Conservation (phyloP, 495 filamentous ascomycete species). For the Xylaria castorea region DNA sequence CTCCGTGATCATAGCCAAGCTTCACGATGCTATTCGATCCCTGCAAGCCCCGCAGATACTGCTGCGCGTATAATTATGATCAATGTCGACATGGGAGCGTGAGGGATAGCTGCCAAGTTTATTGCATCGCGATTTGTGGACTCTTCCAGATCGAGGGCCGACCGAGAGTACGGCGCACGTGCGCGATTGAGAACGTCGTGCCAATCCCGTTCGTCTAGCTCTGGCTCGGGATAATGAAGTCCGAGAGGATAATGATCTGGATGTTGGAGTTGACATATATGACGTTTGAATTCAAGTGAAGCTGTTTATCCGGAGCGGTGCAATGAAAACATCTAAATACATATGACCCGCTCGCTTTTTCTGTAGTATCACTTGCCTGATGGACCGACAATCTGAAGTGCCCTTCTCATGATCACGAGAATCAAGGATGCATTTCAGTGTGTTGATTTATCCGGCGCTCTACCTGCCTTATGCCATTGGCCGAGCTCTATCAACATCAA, state of each 20-base stretch:
- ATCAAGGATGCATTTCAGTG: conserved; percentile 16
- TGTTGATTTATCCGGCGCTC: not conserved
- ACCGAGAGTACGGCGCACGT: not conserved
- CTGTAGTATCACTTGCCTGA: not conserved
- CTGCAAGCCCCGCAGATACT: not conserved
- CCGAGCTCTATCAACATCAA: not conserved
- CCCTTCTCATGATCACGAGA: not conserved
- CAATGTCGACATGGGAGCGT: not conserved
- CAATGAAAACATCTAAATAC: not conserved
- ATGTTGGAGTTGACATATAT: not conserved
- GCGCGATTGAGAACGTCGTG: not conserved
- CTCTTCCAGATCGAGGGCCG: conserved; percentile 1
- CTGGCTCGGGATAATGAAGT: conserved; percentile 8
- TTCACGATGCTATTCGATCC: not conserved
- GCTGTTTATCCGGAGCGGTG: not conserved
- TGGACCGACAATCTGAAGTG: not conserved
- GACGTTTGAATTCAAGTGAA: not conserved
- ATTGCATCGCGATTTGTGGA: conserved; percentile 19
- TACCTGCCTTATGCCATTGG: conserved; percentile 5
- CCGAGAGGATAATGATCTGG: not conserved
- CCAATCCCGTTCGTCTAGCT: not conserved
- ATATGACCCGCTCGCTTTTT: not conserved
- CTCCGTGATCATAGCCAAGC: conserved; percentile 1
- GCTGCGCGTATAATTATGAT: not conserved
- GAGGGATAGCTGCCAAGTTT: not conserved